Evolutionary conservation across 1,284 basidiomycete genomes (phyloP), one percentile per base, ranked within the genome.

Genomic region (Anthracocystis setariae): DNA sequence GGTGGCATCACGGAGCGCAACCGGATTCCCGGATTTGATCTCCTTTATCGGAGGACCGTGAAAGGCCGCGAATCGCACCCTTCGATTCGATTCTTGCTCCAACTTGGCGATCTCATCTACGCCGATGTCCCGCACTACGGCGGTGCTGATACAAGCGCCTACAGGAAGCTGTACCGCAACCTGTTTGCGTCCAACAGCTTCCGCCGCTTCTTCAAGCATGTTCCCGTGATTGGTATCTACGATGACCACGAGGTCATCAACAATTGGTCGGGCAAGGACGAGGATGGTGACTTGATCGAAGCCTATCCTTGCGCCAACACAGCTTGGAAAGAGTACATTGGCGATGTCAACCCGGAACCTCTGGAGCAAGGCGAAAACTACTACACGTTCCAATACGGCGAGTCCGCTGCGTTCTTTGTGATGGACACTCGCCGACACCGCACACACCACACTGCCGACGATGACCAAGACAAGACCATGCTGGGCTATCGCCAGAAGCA

Each of bases 391-490:
- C 70, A 71, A 27, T 76, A 78, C 54, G 79, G 79, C 43, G 72
- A 74, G 27, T 62, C 69, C 35, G 73, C 70, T 3, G 89, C 90
- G 0, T 92, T 91, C 83, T 92, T 92, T 83, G 90, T 92, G 24
- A 84, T 90, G 85, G 91, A 92, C 83, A 91, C 90, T 7, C 86
- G 91, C 13, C 86, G 87, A 15, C 88, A 91, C 77, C 87, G 91
- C 29, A 87, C 87, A 18, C 80, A 85, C 13, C 81, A 82, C 15
- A 77, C 82, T 3, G 54, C 62, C 5, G 53, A 63, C 8, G 85
- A 86, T n/a, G 86, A 86, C 25, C 85, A 86, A 39, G 71, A 69
- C 51, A 79, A 78, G 55, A 90, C 90, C 1, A 92, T 92, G 89
- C 87, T 93, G 8, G 91, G 92, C 20, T 86, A 88, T 38, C 76